Base-by-base conservation (phyloP, 2,329 filamentous ascomycete species). In the Metarhizium anisopliae region DNA sequence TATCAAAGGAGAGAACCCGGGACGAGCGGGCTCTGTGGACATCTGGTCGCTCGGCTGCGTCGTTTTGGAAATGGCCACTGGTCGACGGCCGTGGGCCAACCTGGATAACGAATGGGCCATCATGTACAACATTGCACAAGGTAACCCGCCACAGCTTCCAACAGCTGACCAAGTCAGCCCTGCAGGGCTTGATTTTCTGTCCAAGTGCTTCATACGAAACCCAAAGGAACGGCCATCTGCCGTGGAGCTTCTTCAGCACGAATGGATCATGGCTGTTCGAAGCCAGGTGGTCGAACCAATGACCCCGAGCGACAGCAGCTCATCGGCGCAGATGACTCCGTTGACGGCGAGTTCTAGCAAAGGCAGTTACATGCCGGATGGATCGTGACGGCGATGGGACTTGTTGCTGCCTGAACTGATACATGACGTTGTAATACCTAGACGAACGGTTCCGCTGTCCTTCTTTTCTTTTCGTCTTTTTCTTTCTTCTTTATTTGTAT, bases 61-160 rank as follows among this genome's bases (percentile, higher is more conserved):
- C 42, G 90, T 99, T 61, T 82, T 96, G 47, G 94, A 99, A 72
- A 97, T 99, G 93, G 90, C 90, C 3, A 99, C 94, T 0, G 94
- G 94, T 20, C 84, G 91, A 59, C 85, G 93, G 16, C 94, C 94
- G 1, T 99, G 94, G 94, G 90, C 91, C 30, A 90, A 87, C 61
- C 84, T 97, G 50, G 94, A 99, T 75, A 99, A 99, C 68, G 94
- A 99, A 72, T 99, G 92, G 91, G 94, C 94, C 47, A 97, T 99
- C 74, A 99, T 99, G 94, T 99, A 96, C 80, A 97, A 97, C 76
- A 99, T 99, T 66, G 94, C 94, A 1, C 93, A 96, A 68, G 94
- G 94, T 61, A 95, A 96, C 64, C 89, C 91, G 51, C 94, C 94
- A 6, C 87, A 90, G 67, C 78, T 96, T 55, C 94, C 94, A 2